A percentile compares a stretch with the other conserved stretches of the same genome.
Evolutionary conservation across 306 rosid genomes (phyloP).

Genomic region (Chamaecrista fasciculata): DNA sequence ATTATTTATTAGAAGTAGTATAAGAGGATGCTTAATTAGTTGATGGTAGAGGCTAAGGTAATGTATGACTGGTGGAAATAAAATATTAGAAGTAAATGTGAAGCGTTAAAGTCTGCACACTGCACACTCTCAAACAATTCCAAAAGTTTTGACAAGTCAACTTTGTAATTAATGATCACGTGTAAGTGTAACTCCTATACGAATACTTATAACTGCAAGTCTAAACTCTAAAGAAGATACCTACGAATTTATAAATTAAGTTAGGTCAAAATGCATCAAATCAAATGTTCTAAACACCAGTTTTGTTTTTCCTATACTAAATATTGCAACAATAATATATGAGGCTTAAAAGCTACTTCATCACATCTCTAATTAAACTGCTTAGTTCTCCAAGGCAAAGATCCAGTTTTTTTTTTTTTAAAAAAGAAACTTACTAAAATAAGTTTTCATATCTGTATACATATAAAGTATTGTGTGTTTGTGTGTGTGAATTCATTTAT

Average conservation of each 20-base stretch:
- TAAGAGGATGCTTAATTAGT: not conserved
- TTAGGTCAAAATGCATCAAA: constrained; percentile 27
- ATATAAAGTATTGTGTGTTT: not conserved
- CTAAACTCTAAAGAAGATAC: constrained; percentile 10
- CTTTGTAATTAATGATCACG: constrained; percentile 43
- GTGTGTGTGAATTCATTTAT: too few species aligned
- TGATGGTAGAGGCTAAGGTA: not conserved
- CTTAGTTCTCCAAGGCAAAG: constrained; percentile 25
- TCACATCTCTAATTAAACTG: not conserved
- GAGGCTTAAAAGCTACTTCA: constrained; percentile 17
- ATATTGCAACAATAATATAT: constrained; percentile 26
- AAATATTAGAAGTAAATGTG: not conserved
- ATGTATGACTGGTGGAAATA: not conserved
- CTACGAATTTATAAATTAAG: not conserved
- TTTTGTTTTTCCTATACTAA: too few species aligned
- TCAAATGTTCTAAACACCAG: too few species aligned
- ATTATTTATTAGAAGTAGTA: too few species aligned
- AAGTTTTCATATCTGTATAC: not conserved
- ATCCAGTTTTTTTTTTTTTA: constrained; percentile 24
- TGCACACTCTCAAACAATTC: constrained; percentile 44
- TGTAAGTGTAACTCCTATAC: constrained; percentile 34
- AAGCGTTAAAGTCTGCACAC: not conserved
- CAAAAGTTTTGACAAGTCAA: constrained; percentile 42
- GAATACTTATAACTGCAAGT: constrained; percentile 23
- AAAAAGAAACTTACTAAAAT: too few species aligned